A percentile compares a stretch with the other conserved stretches of the same genome.
These are phyloP conservation scores for Sodiomyces alkalinus DNA, from an alignment of 2,329 filamentous ascomycete genomes.

Conservation along the genomic window DNA sequence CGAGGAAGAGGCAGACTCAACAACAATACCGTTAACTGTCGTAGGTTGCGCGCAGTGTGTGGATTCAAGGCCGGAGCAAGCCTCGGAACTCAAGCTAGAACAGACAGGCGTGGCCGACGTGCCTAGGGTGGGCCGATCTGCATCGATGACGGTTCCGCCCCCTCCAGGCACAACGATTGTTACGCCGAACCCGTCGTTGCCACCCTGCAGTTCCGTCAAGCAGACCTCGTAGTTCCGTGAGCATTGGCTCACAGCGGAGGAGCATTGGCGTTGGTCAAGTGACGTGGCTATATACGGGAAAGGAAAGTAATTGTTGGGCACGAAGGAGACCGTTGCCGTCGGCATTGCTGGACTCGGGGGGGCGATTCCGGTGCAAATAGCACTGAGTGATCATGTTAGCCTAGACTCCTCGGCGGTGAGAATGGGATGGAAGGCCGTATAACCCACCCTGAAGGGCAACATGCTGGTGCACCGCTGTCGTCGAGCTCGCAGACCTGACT, in stretches of 20 bases:
- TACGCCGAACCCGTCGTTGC: conserved; percentile 28
- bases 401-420: not conserved
- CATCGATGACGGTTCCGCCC: conserved; percentile 35
- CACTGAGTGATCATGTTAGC: conserved; percentile 17
- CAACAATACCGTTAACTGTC: conserved; percentile 8
- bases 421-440: not conserved
- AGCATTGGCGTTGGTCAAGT: conserved; percentile 37
- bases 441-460: conserved; percentile 35
- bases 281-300: conserved; percentile 42
- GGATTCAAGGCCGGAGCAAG: conserved; percentile 29
- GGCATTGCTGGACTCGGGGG: conserved; percentile 22
- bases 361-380: conserved; percentile 41
- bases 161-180: conserved; percentile 40
- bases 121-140: conserved; percentile 22
- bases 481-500: conserved; percentile 36
- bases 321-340: conserved; percentile 29
- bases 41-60: conserved; percentile 20
- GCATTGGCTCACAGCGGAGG: conserved; percentile 34
- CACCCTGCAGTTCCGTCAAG: conserved; percentile 29
- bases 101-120: conserved; percentile 37
- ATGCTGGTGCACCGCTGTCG: conserved; percentile 31
- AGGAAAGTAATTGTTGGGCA: conserved; percentile 42
- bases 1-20: conserved; percentile 5
- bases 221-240: conserved; percentile 38
- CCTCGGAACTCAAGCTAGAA: conserved; percentile 35